These are phyloP conservation scores for Skeletonema potamos DNA, from an alignment of 108 stramenopile genomes.

Conservation along the genomic window DNA sequence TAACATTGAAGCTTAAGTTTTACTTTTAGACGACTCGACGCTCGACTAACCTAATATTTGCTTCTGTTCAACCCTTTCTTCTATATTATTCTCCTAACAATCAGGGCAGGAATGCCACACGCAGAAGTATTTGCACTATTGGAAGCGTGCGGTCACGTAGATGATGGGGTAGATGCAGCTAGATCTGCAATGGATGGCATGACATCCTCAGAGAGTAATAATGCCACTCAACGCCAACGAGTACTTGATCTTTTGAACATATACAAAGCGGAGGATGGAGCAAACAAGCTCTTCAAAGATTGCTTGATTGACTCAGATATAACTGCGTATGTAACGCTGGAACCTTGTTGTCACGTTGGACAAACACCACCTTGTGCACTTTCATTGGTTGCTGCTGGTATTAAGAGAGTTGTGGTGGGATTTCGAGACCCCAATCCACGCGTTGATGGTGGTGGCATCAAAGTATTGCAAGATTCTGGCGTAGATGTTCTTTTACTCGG, in stretches of 20 bases:
- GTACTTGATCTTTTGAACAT: slow-evolving; percentile 37
- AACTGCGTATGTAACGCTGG: slow-evolving; percentile 91
- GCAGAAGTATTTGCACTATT: slow-evolving; percentile 89
- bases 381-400: slow-evolving; percentile 60
- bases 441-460: slow-evolving; percentile 82
- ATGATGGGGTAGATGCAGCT: slow-evolving; percentile 63
- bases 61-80: background rate
- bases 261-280: slow-evolving; percentile 53
- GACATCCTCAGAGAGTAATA: background rate
- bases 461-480: slow-evolving; percentile 66
- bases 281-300: slow-evolving; percentile 53
- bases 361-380: slow-evolving; percentile 86
- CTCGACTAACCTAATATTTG: background rate
- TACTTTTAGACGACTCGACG: background rate
- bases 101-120: slow-evolving; percentile 80
- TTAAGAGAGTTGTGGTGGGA: slow-evolving; percentile 83
- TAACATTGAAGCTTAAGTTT: background rate
- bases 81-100: too few relatives aligned
- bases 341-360: slow-evolving; percentile 90
- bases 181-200: slow-evolving; percentile 46
- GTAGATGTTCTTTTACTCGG: slow-evolving; percentile 60
- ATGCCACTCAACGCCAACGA: background rate
- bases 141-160: slow-evolving; percentile 69
- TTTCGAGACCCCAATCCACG: slow-evolving; percentile 84
- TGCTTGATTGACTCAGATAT: slow-evolving; percentile 34